These are phyloP conservation scores for Chrysoporthe puriensis DNA, from an alignment of 2,329 filamentous ascomycete species.

Conservation along the genomic window DNA sequence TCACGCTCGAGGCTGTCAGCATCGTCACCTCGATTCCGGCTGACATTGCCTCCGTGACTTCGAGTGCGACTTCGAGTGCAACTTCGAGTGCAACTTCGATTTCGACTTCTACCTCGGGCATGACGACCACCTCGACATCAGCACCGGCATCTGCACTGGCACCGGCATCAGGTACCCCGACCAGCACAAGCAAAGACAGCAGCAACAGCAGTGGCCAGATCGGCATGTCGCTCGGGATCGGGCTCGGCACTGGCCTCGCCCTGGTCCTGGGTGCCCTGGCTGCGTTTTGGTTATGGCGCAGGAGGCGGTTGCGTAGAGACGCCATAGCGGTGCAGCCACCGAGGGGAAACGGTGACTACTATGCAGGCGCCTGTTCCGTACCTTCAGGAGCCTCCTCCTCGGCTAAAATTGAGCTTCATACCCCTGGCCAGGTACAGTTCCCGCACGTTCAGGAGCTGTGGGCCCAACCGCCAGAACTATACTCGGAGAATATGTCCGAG, in stretches of 20 bases:
- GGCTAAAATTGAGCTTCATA: not conserved
- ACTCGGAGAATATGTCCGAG: not conserved
- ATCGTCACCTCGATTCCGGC: not conserved
- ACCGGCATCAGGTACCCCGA: not conserved
- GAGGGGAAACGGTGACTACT: no score
- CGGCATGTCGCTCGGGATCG: no score
- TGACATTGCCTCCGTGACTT: not conserved
- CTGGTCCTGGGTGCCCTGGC: no score
- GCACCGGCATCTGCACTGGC: no score
- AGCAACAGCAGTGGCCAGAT: not conserved
- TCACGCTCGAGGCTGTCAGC: not conserved
- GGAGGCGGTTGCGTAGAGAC: no score
- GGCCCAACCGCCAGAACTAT: not conserved
- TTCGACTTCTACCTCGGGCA: not conserved
- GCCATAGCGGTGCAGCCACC: no score
- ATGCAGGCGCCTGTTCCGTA: no score
- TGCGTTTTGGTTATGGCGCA: no score
- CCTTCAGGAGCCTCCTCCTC: no score
- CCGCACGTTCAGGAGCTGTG: not conserved
- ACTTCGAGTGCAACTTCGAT: no score
- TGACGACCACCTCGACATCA: not conserved
- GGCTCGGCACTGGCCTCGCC: no score
- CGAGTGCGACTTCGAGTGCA: not conserved
- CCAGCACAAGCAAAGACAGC: not conserved
- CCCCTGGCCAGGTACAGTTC: no score